Evolutionary conservation across 768 basidiomycete species (phyloP).

Genomic region (Lactarius sanguifluus): DNA sequence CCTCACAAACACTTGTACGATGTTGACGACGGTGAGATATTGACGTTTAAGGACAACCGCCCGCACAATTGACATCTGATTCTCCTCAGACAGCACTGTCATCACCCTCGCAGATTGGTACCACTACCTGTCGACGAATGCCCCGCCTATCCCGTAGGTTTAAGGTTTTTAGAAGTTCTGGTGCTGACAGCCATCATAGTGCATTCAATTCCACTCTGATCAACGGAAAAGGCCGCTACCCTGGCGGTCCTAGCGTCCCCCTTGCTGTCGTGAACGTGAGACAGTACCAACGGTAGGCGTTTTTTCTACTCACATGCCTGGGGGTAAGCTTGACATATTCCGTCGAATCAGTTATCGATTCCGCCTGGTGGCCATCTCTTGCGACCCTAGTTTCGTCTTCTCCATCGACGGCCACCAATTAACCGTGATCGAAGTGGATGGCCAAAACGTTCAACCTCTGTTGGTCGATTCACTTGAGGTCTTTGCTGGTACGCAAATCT

Average conservation of each 20-base stretch:
- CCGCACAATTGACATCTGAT: not conserved
- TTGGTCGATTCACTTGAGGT: constrained; percentile 26
- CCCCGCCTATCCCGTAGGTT: not conserved
- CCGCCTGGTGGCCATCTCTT: constrained; percentile 42
- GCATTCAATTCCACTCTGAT: constrained; percentile 10
- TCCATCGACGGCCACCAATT: constrained; percentile 36
- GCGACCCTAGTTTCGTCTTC: constrained; percentile 38
- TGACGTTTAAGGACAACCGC: not conserved
- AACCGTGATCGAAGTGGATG: constrained; percentile 28
- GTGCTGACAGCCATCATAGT: not conserved
- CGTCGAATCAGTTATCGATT: constrained; percentile 42
- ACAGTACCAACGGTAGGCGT: not conserved
- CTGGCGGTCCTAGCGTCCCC: constrained; percentile 1
- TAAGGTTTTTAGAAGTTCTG: not conserved
- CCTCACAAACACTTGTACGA: constrained; percentile 32
- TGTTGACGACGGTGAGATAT: constrained; percentile 32
- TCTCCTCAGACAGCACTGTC: not conserved
- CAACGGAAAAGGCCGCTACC: constrained; percentile 10
- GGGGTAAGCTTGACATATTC: not conserved
- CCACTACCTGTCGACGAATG: not conserved
- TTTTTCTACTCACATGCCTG: not conserved
- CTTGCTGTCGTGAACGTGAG: constrained; percentile 1
- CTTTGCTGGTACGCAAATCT: constrained; percentile 15
- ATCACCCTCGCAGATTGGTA: constrained; percentile 9
- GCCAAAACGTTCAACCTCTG: constrained; percentile 23